Evolutionary conservation across 2,329 filamentous ascomycete genomes (phyloP).

Genomic region (Calonectria montana): DNA sequence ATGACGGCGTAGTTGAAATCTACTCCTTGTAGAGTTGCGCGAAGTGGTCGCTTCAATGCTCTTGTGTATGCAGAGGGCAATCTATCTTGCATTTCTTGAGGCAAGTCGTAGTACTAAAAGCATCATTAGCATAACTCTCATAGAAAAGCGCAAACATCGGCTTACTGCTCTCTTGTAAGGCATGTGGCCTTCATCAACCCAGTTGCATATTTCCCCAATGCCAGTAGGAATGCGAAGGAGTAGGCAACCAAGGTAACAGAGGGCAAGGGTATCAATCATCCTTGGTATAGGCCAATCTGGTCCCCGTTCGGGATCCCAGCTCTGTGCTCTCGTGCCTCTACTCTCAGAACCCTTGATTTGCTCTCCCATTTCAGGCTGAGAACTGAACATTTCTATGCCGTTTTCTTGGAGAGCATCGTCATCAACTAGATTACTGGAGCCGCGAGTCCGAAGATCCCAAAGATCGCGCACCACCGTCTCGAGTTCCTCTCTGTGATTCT

Average conservation of each 20-base stretch:
- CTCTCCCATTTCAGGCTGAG: constrained; percentile 45
- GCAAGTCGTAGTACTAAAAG: constrained; percentile 65
- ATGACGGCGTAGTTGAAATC: constrained; percentile 74
- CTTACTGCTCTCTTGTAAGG: constrained; percentile 77
- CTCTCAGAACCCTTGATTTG: constrained; percentile 12
- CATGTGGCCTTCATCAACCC: constrained; percentile 75
- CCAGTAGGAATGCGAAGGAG: constrained; percentile 82
- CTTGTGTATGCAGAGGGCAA: constrained; percentile 71
- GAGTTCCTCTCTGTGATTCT: constrained; percentile 76
- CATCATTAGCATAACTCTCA: background rate
- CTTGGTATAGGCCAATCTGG: constrained; percentile 69
- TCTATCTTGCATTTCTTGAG: constrained; percentile 72
- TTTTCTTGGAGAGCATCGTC: constrained; percentile 40
- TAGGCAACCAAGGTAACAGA: constrained; percentile 84
- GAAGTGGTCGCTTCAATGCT: constrained; percentile 64
- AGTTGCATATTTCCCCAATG: constrained; percentile 77
- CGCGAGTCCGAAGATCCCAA: constrained; percentile 78
- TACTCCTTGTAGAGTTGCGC: constrained; percentile 58
- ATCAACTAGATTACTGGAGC: constrained; percentile 52
- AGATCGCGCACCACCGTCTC: constrained; percentile 85
- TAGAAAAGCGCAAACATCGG: constrained; percentile 1
- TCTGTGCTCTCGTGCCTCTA: constrained; percentile 46
- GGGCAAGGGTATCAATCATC: constrained; percentile 78
- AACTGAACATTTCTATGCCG: constrained; percentile 53
- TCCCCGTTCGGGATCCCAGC: constrained; percentile 58